A percentile compares a stretch with the other conserved stretches of the same genome.
Evolutionary conservation across 768 basidiomycete genomes (phyloP).

Genomic region (Serendipita vermifera): DNA sequence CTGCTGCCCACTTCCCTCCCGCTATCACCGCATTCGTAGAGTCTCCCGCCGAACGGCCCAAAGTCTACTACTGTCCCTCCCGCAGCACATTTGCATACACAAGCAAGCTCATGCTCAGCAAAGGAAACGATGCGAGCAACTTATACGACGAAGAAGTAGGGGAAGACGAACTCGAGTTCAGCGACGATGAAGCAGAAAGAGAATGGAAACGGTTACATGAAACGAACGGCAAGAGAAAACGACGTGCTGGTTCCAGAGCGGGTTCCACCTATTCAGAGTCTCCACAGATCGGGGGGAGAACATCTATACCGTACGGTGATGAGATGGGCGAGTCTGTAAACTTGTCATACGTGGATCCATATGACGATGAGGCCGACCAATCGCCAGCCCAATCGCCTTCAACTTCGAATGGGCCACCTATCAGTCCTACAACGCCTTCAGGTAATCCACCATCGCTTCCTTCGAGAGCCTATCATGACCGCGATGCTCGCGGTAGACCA

Average conservation of each 20-base stretch:
- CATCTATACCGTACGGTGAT: too few species aligned
- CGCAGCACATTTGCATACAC: constrained; percentile 79
- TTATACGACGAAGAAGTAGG: constrained; percentile 87
- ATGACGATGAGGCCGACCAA: too few species aligned
- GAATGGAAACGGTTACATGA: constrained; percentile 48
- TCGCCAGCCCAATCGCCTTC: too few species aligned
- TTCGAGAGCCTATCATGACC: too few species aligned
- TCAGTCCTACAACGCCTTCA: too few species aligned
- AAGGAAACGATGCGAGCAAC: constrained; percentile 91
- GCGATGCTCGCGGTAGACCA: too few species aligned
- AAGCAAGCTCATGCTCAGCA: constrained; percentile 49
- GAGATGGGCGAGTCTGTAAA: too few species aligned
- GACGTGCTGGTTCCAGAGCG: not conserved
- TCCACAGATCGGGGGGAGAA: too few species aligned
- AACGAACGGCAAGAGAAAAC: not conserved
- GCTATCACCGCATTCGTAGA: constrained; percentile 35
- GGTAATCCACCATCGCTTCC: too few species aligned
- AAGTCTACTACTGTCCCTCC: constrained; percentile 71
- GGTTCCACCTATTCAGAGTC: not conserved
- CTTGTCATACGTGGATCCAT: too few species aligned
- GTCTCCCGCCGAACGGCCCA: constrained; percentile 22
- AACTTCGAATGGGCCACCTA: too few species aligned
- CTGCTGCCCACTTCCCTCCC: constrained; percentile 43
- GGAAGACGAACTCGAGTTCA: constrained; percentile 85
- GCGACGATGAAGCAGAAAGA: constrained; percentile 86